Conservation (phyloP, 305 asterid species). For the Fraxinus sp. region DNA sequence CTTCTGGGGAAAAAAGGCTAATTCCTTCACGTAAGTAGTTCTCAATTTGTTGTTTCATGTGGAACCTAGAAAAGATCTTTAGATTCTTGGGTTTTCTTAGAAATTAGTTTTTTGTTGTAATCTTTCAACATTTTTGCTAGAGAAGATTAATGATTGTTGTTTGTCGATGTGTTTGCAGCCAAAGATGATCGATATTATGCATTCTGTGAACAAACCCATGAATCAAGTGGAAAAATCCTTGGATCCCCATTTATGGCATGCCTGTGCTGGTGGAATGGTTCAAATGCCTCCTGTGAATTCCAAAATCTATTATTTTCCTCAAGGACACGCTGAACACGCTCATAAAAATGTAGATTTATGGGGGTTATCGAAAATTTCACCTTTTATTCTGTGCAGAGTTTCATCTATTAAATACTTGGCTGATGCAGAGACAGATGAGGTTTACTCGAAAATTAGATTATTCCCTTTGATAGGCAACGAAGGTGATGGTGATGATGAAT, state of each 20-base stretch:
- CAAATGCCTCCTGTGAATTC: conserved; percentile 61
- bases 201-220: conserved; percentile 48
- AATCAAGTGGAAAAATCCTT: conserved; percentile 50
- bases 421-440: conserved; percentile 76
- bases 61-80: neutral
- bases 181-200: conserved; percentile 62
- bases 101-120: neutral
- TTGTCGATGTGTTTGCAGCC: neutral
- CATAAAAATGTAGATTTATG: conserved; percentile 44
- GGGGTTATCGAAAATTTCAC: conserved; percentile 48
- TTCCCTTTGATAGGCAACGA: conserved; percentile 46
- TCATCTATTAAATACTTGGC: conserved; percentile 63
- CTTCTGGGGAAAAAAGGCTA: neutral
- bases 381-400: conserved; percentile 52
- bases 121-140: neutral
- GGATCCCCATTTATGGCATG: conserved; percentile 87
- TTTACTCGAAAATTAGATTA: conserved; percentile 54
- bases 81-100: neutral
- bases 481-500: conserved; percentile 36
- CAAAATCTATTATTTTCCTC: conserved; percentile 70
- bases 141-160: neutral
- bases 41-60: neutral
- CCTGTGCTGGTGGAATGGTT: conserved; percentile 87
- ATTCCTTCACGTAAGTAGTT: conserved; percentile 23
- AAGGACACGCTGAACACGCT: conserved; percentile 81